Base-by-base conservation (phyloP, 2,329 filamentous ascomycete genomes). In the Tolypocladium endophyticum region DNA sequence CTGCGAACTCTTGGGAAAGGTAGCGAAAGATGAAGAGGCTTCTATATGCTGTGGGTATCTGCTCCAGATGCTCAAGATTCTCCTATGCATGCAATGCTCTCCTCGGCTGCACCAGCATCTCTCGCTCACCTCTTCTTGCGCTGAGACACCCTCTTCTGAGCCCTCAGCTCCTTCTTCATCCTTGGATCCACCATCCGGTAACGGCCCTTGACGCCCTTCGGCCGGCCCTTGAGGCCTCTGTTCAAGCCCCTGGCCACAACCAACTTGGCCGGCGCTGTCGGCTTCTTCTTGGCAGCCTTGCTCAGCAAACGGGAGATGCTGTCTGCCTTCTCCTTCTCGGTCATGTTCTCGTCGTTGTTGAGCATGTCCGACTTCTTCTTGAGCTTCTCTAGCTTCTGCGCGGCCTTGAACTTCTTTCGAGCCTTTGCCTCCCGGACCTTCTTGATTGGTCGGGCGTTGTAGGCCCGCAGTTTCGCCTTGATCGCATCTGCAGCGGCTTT, bases 341-440 rank as follows among this genome's bases (percentile, higher is more conserved):
- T 96, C 80, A 97, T 85, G 57, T 89, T 89, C 72, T 97, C 93
- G 66, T 96, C 93, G 61, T 92, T 90, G 25, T 87, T 88, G 57
- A 99, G 77, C 67, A 96, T 77, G 45, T 95, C 92, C n/a, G 87
- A 90, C 83, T 99, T 99, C 86, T 95, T 96, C 78, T 92, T 90
- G 64, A 99, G 79, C 78, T 96, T 97, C 82, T 99, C 94, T 36
- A 99, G 77, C 60, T 85, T 83, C 75, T 95, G 90, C 0, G 91
- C 93, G 11, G 92, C 87, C 82, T 95, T 95, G 75, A 96, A 88
- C 79, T 97, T 97, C 86, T 99, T 99, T 61, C 94, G 84, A 41
- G 92, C 93, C 76, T 95, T 92, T 30, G 94, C 94, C 76, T 99
- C 94, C 67, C 90, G 88, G 38, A 99, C 94, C 80, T 99, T 99